These are phyloP conservation scores for Protoeuglena noctilucae DNA, from an alignment of 139 green algal species.

Conservation along the genomic window DNA sequence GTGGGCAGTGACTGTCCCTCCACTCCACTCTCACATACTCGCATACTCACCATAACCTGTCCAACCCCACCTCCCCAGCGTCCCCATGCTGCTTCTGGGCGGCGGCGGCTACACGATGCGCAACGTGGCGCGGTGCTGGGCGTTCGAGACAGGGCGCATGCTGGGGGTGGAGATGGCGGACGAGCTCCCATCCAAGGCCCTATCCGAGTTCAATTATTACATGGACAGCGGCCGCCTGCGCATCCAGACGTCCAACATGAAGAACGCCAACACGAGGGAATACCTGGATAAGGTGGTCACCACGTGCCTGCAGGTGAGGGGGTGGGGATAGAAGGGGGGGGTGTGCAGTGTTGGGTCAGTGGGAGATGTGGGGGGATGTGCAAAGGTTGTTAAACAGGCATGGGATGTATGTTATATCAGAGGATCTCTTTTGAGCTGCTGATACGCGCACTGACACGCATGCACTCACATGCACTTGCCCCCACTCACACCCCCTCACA, in stretches of 20 bases:
- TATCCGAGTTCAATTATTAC: conserved; percentile 61
- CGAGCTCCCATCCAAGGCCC: conserved; percentile 28
- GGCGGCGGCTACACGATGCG: conserved; percentile 93
- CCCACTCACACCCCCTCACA: too few species aligned
- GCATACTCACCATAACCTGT: too few species aligned
- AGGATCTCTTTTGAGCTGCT: too few species aligned
- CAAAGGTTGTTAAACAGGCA: conserved; percentile 28
- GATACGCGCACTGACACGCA: too few species aligned
- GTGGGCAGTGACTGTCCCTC: too few species aligned
- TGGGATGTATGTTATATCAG: too few species aligned
- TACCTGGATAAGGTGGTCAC: conserved; percentile 64
- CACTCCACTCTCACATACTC: not conserved
- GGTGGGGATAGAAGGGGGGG: not conserved
- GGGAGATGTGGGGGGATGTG: not conserved
- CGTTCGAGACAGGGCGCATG: conserved; percentile 85
- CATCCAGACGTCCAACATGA: conserved; percentile 77
- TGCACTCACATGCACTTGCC: too few species aligned
- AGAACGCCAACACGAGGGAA: conserved; percentile 68
- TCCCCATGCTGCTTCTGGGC: conserved; percentile 89
- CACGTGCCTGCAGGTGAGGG: conserved; percentile 15
- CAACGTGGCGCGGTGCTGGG: conserved; percentile 96
- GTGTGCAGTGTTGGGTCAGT: conserved; percentile 6
- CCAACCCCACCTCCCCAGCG: conserved; percentile 58
- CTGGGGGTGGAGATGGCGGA: conserved; percentile 67
- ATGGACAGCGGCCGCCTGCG: conserved; percentile 70